Conservation (phyloP, 805 yeast genomes). For the Saccharomyces kudriavzevii region DNA sequence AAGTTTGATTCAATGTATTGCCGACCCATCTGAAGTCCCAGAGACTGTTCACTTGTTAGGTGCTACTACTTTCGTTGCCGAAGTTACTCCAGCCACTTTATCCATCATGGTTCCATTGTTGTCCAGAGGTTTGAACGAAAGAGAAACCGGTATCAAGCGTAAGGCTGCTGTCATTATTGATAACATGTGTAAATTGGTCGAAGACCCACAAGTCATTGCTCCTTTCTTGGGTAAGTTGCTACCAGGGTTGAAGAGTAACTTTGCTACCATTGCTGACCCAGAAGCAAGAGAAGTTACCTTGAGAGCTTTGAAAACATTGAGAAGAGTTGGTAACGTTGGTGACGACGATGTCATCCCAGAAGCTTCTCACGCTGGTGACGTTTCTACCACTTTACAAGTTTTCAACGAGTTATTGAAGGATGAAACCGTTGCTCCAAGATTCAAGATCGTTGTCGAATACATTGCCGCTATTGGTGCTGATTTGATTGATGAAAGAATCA, state of each 20-base stretch:
- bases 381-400: slow-evolving; percentile 74
- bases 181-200: slow-evolving; percentile 99
- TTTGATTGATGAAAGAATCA: slow-evolving; percentile 94
- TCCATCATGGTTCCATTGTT: slow-evolving; percentile 98
- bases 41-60: slow-evolving; percentile 98
- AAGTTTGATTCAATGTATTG: slow-evolving; percentile 91
- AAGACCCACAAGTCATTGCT: slow-evolving; percentile 99
- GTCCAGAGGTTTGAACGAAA: slow-evolving; percentile 99
- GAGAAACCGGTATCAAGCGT: slow-evolving; percentile 99
- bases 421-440: slow-evolving; percentile 66
- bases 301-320: slow-evolving; percentile 94
- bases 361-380: slow-evolving; percentile 98
- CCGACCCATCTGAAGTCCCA: slow-evolving; percentile 94
- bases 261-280: slow-evolving; percentile 97
- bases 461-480: slow-evolving; percentile 97
- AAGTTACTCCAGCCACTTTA: slow-evolving; percentile 98
- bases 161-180: slow-evolving; percentile 99
- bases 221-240: slow-evolving; percentile 93
- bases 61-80: slow-evolving; percentile 99
- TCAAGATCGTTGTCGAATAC: slow-evolving; percentile 68
- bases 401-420: slow-evolving; percentile 64
- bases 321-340: slow-evolving; percentile 97
- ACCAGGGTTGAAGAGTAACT: slow-evolving; percentile 94
- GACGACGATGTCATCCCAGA: slow-evolving; percentile 88
- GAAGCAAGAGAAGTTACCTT: slow-evolving; percentile 98